These are phyloP conservation scores for Diphasiastrum complanatum DNA, from an alignment of 83 land plant species.

Conservation along the genomic window DNA sequence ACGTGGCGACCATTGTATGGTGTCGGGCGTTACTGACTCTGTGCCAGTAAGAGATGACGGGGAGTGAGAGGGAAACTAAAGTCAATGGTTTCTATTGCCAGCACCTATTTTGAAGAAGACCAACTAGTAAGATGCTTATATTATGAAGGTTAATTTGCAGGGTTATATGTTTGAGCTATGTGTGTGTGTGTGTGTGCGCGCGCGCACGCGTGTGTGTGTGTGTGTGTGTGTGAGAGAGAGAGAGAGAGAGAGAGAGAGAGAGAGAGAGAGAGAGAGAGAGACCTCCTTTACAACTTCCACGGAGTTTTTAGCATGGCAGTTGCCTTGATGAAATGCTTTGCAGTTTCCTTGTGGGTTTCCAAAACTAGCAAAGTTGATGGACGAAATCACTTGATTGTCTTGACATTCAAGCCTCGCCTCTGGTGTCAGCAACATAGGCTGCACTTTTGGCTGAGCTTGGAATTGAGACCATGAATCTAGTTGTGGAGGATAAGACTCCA, in stretches of 20 bases:
- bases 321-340: conserved; percentile 46
- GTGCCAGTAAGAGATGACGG: too few species aligned
- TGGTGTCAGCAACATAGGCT: too few species aligned
- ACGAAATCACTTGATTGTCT: conserved; percentile 29
- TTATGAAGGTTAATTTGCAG: background rate
- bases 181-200: too few species aligned
- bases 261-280: background rate
- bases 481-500: conserved; percentile 43
- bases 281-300: conserved; percentile 43
- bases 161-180: too few species aligned
- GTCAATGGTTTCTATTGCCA: too few species aligned
- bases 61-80: too few species aligned
- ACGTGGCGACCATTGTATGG: too few species aligned
- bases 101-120: too few species aligned
- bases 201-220: too few species aligned
- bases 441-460: conserved; percentile 3
- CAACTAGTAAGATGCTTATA: too few species aligned
- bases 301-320: conserved; percentile 50
- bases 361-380: conserved; percentile 60
- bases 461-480: conserved; percentile 21
- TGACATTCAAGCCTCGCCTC: conserved; percentile 39
- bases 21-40: too few species aligned
- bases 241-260: background rate
- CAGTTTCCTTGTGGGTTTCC: conserved; percentile 57
- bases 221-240: too few species aligned